Conservation (phyloP, 208 protist species). For the Acanthamoeba triangularis region DNA sequence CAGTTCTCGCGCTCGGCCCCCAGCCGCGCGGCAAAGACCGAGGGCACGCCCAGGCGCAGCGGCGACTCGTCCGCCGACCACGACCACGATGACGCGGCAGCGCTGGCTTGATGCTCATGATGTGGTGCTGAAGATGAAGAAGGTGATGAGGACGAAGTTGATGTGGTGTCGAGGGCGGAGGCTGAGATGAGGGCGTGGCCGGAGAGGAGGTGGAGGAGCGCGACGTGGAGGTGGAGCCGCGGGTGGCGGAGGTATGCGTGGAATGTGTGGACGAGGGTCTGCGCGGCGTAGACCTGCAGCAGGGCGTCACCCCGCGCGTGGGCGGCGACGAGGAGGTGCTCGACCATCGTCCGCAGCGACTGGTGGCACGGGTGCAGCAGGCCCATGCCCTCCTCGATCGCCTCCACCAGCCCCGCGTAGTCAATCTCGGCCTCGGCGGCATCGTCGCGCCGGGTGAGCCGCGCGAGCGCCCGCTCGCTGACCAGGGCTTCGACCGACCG, state of each 20-base stretch:
- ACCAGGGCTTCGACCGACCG: background rate
- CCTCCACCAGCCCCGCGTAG: background rate
- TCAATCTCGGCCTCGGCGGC: background rate
- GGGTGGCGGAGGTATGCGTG: slow-evolving; percentile 35
- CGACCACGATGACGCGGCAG: background rate
- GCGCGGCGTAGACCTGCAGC: slow-evolving; percentile 31
- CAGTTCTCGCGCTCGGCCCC: background rate
- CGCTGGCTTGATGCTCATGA: background rate
- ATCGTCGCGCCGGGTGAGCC: background rate
- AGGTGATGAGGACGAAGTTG: background rate
- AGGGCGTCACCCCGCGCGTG: background rate
- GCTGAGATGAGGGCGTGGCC: background rate
- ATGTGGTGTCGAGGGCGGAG: background rate
- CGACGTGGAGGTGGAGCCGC: slow-evolving; percentile 37
- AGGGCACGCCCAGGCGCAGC: background rate
- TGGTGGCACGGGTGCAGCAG: slow-evolving; percentile 53
- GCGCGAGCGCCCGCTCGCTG: background rate
- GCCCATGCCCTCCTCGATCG: background rate
- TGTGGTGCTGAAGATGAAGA: background rate
- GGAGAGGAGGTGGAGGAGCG: slow-evolving; percentile 1
- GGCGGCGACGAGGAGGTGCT: background rate
- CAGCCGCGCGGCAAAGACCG: background rate
- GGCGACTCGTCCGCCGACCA: background rate
- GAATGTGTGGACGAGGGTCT: slow-evolving; percentile 26
- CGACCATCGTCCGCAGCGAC: background rate